These are phyloP conservation scores for Lonicera japonica DNA, from an alignment of 129 eudicot species.

Conservation along the genomic window DNA sequence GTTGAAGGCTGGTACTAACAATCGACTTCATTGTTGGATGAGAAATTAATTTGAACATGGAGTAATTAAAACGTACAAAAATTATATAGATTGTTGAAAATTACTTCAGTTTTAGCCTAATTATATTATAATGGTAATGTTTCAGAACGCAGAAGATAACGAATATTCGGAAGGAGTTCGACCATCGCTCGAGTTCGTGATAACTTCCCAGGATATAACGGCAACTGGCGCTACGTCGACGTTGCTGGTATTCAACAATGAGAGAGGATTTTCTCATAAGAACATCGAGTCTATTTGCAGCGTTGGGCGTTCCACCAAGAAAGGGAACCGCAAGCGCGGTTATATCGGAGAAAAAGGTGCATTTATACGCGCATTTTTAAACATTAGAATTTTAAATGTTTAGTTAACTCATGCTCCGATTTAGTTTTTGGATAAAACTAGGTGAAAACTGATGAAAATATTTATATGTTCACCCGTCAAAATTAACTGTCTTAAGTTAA, in stretches of 20 bases:
- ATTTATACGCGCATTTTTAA: too few relatives aligned
- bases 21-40: neutral
- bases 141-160: constrained; percentile 64
- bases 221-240: constrained; percentile 51
- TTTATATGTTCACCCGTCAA: too few relatives aligned
- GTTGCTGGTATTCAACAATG: constrained; percentile 53
- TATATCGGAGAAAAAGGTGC: constrained; percentile 66
- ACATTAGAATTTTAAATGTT: too few relatives aligned
- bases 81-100: too few relatives aligned
- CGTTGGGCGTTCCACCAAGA: constrained; percentile 51
- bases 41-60: too few relatives aligned
- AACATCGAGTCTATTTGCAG: constrained; percentile 52
- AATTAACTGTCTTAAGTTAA: too few relatives aligned
- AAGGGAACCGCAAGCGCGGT: constrained; percentile 41
- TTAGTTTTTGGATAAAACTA: too few relatives aligned
- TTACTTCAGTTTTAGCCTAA: too few relatives aligned
- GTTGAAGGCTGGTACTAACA: neutral
- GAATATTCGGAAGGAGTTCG: constrained; percentile 44
- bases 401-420: too few relatives aligned
- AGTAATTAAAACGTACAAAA: too few relatives aligned
- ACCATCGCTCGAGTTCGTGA: constrained; percentile 46
- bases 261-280: constrained; percentile 34
- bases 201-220: constrained; percentile 52
- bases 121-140: neutral
- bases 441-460: too few relatives aligned